Percentiles rank a stretch among this genome's conserved stretches.
Evolutionary conservation across 306 rosid species (phyloP).

Genomic region (Comarum palustre): DNA sequence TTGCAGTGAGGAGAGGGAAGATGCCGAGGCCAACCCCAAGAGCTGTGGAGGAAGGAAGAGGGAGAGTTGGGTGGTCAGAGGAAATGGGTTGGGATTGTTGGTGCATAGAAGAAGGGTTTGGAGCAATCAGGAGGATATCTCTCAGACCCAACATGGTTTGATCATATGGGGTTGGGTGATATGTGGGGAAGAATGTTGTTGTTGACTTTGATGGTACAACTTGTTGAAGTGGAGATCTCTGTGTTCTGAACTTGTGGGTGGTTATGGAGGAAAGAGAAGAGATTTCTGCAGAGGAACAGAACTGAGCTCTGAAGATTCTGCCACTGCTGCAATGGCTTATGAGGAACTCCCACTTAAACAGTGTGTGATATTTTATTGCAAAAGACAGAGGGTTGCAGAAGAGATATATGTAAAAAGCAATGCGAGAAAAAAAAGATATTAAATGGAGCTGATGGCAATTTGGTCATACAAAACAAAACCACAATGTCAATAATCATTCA

Average conservation of each 20-base stretch:
- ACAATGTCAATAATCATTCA: not conserved
- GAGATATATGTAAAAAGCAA: not conserved
- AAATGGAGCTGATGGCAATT: not conserved
- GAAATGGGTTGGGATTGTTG: slow-evolving; percentile 54
- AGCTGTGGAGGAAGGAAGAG: slow-evolving; percentile 49
- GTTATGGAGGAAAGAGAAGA: not conserved
- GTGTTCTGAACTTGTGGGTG: not conserved
- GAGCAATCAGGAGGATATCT: slow-evolving; percentile 70
- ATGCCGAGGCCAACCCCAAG: slow-evolving; percentile 79
- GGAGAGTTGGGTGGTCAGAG: slow-evolving; percentile 42
- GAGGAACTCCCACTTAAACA: slow-evolving; percentile 8
- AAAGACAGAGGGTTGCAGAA: not conserved
- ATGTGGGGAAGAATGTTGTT: slow-evolving; percentile 8
- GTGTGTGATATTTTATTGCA: not conserved
- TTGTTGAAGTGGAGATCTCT: not conserved
- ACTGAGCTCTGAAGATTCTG: not conserved
- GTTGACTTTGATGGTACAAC: not conserved
- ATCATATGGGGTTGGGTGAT: not conserved
- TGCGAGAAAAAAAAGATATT: not conserved
- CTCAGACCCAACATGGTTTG: slow-evolving; percentile 66
- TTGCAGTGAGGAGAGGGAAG: slow-evolving; percentile 67
- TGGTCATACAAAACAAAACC: not conserved
- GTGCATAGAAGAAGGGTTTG: slow-evolving; percentile 46
- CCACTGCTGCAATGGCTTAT: not conserved
- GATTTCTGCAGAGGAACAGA: not conserved